Evolutionary conservation across 2,329 filamentous ascomycete genomes (phyloP).

Genomic region (Penicillium sp.): DNA sequence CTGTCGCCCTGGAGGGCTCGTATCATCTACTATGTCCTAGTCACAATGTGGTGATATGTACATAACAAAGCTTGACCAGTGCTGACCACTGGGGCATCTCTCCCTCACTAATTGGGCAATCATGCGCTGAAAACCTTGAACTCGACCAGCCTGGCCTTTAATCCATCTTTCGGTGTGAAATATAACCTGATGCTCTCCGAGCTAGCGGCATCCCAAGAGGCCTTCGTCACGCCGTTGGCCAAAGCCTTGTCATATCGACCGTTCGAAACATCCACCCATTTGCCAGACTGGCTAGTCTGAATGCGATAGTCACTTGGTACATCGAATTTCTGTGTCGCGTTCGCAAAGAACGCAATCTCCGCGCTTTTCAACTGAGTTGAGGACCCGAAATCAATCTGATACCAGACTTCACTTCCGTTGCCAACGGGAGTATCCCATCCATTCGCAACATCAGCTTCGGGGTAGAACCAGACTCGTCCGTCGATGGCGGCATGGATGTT

Average conservation of each 20-base stretch:
- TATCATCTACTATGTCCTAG: too few relatives aligned
- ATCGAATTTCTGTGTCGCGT: slow-evolving; percentile 14
- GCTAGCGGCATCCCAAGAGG: slow-evolving; percentile 12
- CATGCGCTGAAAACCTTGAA: background rate
- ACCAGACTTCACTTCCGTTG: slow-evolving; percentile 22
- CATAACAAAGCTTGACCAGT: too few relatives aligned
- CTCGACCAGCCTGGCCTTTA: background rate
- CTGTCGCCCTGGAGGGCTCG: too few relatives aligned
- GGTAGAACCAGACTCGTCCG: slow-evolving; percentile 23
- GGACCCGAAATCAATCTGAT: slow-evolving; percentile 15
- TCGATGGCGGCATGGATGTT: slow-evolving; percentile 21
- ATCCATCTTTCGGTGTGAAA: slow-evolving; percentile 11
- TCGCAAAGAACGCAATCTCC: slow-evolving; percentile 22
- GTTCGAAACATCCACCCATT: slow-evolving; percentile 16
- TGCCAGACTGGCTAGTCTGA: slow-evolving; percentile 7
- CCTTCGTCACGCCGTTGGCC: slow-evolving; percentile 20
- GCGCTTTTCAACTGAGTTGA: slow-evolving; percentile 3
- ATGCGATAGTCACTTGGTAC: slow-evolving; percentile 14
- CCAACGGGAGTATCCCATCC: slow-evolving; percentile 23
- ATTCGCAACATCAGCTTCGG: slow-evolving; percentile 17
- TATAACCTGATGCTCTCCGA: slow-evolving; percentile 12
- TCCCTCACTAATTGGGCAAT: background rate
- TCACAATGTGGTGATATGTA: too few relatives aligned
- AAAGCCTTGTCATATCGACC: slow-evolving; percentile 7
- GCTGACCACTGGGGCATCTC: too few relatives aligned